phyloP scores from a whole-genome alignment of 176 grass and related monocot species.

The Lolium perenne region DNA sequence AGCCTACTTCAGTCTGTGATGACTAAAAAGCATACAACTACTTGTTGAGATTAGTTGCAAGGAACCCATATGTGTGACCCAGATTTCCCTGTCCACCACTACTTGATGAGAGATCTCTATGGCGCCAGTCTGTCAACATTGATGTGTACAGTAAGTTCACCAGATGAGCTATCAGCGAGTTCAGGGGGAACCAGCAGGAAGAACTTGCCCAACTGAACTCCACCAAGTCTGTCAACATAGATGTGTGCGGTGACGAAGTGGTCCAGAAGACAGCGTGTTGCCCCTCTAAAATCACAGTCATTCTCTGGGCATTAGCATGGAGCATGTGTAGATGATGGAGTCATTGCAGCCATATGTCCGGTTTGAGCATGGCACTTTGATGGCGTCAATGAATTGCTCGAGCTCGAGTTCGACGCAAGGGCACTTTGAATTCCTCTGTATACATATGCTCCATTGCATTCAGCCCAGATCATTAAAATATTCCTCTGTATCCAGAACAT shows the following conservation, averaged over 20 bases:
- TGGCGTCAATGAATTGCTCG: slow-evolving; percentile 15
- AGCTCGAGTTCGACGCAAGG: slow-evolving; percentile 6
- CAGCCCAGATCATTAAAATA: too few relatives aligned
- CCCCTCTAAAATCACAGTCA: slow-evolving; percentile 2
- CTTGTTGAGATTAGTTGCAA: not conserved
- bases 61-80: not conserved
- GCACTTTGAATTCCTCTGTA: too few relatives aligned
- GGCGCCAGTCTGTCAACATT: not conserved
- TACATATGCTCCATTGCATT: too few relatives aligned
- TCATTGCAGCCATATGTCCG: slow-evolving; percentile 17
- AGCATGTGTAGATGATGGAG: slow-evolving; percentile 26
- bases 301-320: slow-evolving; percentile 44
- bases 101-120: not conserved
- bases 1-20: not conserved
- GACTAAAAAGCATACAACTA: not conserved
- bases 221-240: not conserved
- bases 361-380: slow-evolving; percentile 35
- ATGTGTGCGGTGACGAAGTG: slow-evolving; percentile 25
- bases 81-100: not conserved
- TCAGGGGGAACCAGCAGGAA: slow-evolving; percentile 34
- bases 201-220: not conserved
- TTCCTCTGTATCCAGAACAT: too few relatives aligned
- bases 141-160: slow-evolving; percentile 18
- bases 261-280: slow-evolving; percentile 29
- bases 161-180: too few relatives aligned